phyloP scores from a whole-genome alignment of 495 filamentous ascomycete genomes.

The Daldinia caldariorum region DNA sequence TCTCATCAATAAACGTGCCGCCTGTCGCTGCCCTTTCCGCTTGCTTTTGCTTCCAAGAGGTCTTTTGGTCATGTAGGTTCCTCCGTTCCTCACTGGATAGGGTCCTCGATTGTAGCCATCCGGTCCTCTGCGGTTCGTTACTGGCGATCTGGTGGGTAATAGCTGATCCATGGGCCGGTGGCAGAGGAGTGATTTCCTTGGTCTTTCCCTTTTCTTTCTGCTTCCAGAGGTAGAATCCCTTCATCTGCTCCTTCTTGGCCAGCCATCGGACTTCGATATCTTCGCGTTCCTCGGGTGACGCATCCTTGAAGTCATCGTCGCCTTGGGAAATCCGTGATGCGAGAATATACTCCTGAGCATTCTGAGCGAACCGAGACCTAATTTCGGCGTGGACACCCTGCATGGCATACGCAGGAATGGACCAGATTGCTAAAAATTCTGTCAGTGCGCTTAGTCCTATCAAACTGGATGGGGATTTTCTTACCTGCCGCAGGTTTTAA shows the following conservation, averaged over 20 bases:
- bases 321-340: slow-evolving; percentile 78
- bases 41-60: slow-evolving; percentile 45
- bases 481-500: slow-evolving; percentile 76
- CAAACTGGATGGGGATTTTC: slow-evolving; percentile 27
- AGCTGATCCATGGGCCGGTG: slow-evolving; percentile 19
- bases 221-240: slow-evolving; percentile 54
- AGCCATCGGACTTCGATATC: slow-evolving; percentile 70
- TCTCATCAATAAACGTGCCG: slow-evolving; percentile 48
- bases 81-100: slow-evolving; percentile 56
- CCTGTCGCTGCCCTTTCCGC: slow-evolving; percentile 36
- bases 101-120: slow-evolving; percentile 55
- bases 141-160: slow-evolving; percentile 25
- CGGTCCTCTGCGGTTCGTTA: slow-evolving; percentile 46
- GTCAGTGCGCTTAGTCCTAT: slow-evolving; percentile 30
- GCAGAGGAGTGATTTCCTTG: slow-evolving; percentile 31
- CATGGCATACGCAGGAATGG: slow-evolving; percentile 76
- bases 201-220: slow-evolving; percentile 52
- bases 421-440: slow-evolving; percentile 60
- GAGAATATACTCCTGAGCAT: slow-evolving; percentile 75
- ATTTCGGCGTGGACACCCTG: slow-evolving; percentile 80
- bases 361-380: slow-evolving; percentile 68
- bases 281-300: slow-evolving; percentile 62
- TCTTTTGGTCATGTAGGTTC: slow-evolving; percentile 60
- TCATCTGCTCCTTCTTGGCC: slow-evolving; percentile 61
- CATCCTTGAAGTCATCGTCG: slow-evolving; percentile 64